Evolutionary conservation across 495 filamentous ascomycete genomes (phyloP).

Genomic region (Penicillium dipodomyicola): DNA sequence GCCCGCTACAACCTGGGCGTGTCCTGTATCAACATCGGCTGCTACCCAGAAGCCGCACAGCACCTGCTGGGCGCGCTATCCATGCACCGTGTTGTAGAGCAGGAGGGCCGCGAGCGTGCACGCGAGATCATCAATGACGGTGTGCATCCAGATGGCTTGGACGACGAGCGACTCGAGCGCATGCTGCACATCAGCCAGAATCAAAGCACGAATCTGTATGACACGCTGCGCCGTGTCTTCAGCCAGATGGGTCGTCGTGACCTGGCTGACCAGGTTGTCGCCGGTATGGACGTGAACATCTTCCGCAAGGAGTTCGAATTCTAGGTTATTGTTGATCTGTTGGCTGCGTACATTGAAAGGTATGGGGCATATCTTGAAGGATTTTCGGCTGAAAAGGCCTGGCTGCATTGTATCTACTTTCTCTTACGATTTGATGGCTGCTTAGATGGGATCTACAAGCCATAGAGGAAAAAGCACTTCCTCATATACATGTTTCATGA

Average conservation of each 20-base stretch:
- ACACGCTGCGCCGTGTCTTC: conserved; percentile 89
- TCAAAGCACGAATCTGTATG: conserved; percentile 92
- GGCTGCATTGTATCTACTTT: conserved; percentile 19
- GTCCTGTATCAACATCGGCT: conserved; percentile 95
- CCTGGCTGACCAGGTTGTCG: conserved; percentile 78
- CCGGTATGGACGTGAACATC: conserved; percentile 85
- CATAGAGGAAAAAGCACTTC: neutral
- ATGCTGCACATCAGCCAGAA: conserved; percentile 80
- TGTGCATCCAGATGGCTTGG: conserved; percentile 47
- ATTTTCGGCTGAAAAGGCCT: conserved; percentile 16
- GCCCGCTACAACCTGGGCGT: conserved; percentile 97
- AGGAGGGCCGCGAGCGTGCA: conserved; percentile 77
- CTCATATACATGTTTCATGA: conserved; percentile 7
- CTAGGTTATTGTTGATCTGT: conserved; percentile 31
- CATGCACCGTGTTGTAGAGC: conserved; percentile 96
- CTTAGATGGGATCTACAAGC: conserved; percentile 6
- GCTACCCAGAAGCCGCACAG: conserved; percentile 86
- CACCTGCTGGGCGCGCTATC: conserved; percentile 89
- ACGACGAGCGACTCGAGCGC: conserved; percentile 69
- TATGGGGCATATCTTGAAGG: conserved; percentile 6
- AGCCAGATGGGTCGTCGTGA: conserved; percentile 89
- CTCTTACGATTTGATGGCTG: conserved; percentile 3
- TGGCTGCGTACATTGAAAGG: neutral
- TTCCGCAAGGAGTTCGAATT: conserved; percentile 84
- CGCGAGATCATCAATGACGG: conserved; percentile 72